phyloP scores from a whole-genome alignment of 2,329 filamentous ascomycete genomes.

The Dothistroma septosporum region DNA sequence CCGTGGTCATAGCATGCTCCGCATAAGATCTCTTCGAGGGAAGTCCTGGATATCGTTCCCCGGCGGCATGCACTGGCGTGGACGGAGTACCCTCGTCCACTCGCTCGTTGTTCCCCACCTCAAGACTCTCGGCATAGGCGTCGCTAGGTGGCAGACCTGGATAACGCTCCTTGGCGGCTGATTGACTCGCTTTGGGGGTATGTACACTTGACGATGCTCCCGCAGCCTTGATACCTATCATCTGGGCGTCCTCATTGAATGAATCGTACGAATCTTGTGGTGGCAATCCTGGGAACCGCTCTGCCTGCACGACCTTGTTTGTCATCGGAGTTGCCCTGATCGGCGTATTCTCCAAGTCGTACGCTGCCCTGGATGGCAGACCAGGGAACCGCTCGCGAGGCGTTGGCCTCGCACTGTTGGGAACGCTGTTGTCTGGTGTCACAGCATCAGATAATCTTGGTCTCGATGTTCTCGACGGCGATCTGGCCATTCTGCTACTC shows the following conservation, averaged over 20 bases:
- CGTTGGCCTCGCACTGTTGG: not conserved
- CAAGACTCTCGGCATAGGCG: constrained; percentile 2
- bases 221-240: not conserved
- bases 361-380: constrained; percentile 11
- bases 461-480: constrained; percentile 1
- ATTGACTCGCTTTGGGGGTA: not conserved
- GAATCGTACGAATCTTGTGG: not conserved
- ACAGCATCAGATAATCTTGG: not conserved
- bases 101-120: not conserved
- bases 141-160: constrained; percentile 15
- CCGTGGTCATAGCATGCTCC: constrained; percentile 27
- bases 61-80: constrained; percentile 3
- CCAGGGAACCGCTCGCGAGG: constrained; percentile 12
- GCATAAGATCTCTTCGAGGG: constrained; percentile 14
- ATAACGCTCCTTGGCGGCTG: constrained; percentile 14
- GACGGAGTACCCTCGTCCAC: not conserved
- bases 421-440: constrained; percentile 5
- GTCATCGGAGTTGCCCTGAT: not conserved
- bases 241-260: not conserved
- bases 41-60: constrained; percentile 16
- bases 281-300: constrained; percentile 4
- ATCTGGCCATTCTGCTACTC: not conserved
- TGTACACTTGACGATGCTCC: not conserved
- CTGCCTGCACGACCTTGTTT: not conserved
- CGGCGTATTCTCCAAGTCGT: constrained; percentile 11